Percentiles rank a stretch among this genome's conserved stretches.
Conservation (phyloP, 169 alveolate species). For the Haemoproteus tartakovskyi region DNA sequence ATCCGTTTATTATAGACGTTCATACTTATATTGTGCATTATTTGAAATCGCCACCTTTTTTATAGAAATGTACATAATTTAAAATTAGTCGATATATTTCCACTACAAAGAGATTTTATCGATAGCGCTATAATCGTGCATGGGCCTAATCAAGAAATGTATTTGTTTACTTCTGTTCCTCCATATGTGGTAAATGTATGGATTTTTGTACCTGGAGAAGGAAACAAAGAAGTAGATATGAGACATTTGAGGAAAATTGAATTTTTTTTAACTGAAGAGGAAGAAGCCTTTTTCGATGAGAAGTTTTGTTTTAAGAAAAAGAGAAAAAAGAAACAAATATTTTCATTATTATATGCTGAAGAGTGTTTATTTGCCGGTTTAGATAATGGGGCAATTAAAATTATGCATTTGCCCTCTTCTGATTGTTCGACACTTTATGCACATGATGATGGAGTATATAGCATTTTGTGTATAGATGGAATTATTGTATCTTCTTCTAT, state of each 20-base stretch:
- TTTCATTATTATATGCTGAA: conserved; percentile 61
- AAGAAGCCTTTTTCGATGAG: conserved; percentile 32
- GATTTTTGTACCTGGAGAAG: conserved; percentile 66
- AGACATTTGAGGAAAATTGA: conserved; percentile 60
- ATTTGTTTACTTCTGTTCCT: conserved; percentile 40
- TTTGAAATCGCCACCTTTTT: not conserved
- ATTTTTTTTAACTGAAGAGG: conserved; percentile 58
- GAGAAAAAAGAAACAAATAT: conserved; percentile 39
- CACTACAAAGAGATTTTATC: conserved; percentile 52
- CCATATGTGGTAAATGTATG: conserved; percentile 64
- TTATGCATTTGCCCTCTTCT: conserved; percentile 65
- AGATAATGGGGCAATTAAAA: conserved; percentile 55
- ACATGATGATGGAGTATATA: conserved; percentile 56
- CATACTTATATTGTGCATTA: no score
- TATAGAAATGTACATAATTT: conserved; percentile 61
- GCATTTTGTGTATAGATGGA: conserved; percentile 62
- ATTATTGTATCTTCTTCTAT: conserved; percentile 48
- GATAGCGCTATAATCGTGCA: conserved; percentile 66
- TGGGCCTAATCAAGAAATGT: conserved; percentile 63
- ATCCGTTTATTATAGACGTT: no score
- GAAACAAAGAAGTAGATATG: conserved; percentile 53
- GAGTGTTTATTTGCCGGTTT: conserved; percentile 66
- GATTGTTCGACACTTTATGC: conserved; percentile 61
- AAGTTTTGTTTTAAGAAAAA: conserved; percentile 21
- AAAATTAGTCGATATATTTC: conserved; percentile 61